Evolutionary conservation across 768 basidiomycete genomes (phyloP).

Genomic region (Phaeotremella fagi): DNA sequence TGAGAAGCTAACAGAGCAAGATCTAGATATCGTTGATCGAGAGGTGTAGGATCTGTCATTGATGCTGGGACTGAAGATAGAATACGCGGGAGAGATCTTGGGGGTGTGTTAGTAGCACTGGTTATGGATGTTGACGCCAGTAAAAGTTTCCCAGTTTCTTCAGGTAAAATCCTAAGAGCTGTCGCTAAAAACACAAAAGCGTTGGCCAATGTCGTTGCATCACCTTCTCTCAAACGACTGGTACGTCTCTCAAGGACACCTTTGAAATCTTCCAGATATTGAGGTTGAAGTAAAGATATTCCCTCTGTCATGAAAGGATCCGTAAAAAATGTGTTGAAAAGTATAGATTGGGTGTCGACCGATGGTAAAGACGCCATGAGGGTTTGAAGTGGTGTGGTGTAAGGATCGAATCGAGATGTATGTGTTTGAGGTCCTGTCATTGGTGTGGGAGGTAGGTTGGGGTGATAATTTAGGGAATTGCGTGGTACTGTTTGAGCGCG

Average conservation of each 20-base stretch:
- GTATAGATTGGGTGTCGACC: slow-evolving; percentile 29
- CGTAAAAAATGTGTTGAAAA: slow-evolving; percentile 36
- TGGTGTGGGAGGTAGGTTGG: slow-evolving; percentile 5
- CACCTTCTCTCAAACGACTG: slow-evolving; percentile 20
- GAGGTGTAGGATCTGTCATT: slow-evolving; percentile 24
- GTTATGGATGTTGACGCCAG: slow-evolving; percentile 17
- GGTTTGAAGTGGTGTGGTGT: slow-evolving; percentile 22
- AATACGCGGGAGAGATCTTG: slow-evolving; percentile 20
- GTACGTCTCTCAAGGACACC: slow-evolving; percentile 17
- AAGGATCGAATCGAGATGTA: slow-evolving; percentile 18
- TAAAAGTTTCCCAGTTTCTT: slow-evolving; percentile 33
- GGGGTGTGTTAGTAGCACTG: not conserved
- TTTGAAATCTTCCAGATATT: slow-evolving; percentile 32
- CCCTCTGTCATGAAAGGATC: slow-evolving; percentile 38
- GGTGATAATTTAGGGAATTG: not conserved
- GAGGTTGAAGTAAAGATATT: slow-evolving; percentile 34
- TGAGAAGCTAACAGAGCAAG: slow-evolving; percentile 29
- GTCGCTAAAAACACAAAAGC: slow-evolving; percentile 34
- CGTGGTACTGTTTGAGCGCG: not conserved
- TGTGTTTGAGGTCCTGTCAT: not conserved
- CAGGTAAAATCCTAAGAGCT: slow-evolving; percentile 34
- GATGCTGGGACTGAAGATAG: slow-evolving; percentile 15
- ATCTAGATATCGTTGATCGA: slow-evolving; percentile 42
- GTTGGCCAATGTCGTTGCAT: slow-evolving; percentile 40
- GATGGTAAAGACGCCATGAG: slow-evolving; percentile 28